A percentile compares a stretch with the other conserved stretches of the same genome.
Evolutionary conservation across 768 basidiomycete species (phyloP).

Genomic region (Kwoniella sp.): DNA sequence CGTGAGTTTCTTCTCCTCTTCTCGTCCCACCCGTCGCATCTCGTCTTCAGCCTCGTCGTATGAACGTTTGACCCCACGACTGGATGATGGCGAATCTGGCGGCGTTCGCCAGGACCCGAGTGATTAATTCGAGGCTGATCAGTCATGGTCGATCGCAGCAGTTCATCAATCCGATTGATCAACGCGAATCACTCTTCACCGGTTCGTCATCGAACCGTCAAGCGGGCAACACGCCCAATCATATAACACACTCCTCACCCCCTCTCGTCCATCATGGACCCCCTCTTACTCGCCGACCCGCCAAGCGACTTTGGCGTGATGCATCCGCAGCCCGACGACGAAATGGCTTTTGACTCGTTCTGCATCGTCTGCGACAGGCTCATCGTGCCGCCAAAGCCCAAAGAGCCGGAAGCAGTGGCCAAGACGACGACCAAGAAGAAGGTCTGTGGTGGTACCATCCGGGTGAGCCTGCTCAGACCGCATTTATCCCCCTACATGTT

Average conservation of each 20-base stretch:
- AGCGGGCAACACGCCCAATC: no score
- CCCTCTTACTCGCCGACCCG: slow-evolving; percentile 14
- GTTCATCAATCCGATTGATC: background rate
- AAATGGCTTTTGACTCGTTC: slow-evolving; percentile 34
- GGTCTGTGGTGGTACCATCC: slow-evolving; percentile 29
- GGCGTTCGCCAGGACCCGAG: no score
- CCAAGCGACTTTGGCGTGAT: slow-evolving; percentile 1
- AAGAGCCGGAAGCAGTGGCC: slow-evolving; percentile 4
- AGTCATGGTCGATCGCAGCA: no score
- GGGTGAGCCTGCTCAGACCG: slow-evolving; percentile 21
- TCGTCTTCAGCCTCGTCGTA: no score
- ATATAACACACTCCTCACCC: no score
- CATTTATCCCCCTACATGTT: background rate
- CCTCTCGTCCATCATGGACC: slow-evolving; percentile 11
- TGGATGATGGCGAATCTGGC: no score
- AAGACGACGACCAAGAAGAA: slow-evolving; percentile 18
- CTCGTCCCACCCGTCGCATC: no score
- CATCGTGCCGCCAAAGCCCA: slow-evolving; percentile 27
- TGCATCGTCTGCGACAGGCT: slow-evolving; percentile 42
- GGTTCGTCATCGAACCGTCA: no score
- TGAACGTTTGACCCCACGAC: no score
- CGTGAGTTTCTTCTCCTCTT: no score
- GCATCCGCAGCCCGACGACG: slow-evolving; percentile 12
- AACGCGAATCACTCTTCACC: background rate
- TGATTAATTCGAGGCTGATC: no score